Evolutionary conservation across 2,329 filamentous ascomycete species (phyloP), one percentile per base, ranked within the genome.

Genomic region (Epichloe gansuensis): DNA sequence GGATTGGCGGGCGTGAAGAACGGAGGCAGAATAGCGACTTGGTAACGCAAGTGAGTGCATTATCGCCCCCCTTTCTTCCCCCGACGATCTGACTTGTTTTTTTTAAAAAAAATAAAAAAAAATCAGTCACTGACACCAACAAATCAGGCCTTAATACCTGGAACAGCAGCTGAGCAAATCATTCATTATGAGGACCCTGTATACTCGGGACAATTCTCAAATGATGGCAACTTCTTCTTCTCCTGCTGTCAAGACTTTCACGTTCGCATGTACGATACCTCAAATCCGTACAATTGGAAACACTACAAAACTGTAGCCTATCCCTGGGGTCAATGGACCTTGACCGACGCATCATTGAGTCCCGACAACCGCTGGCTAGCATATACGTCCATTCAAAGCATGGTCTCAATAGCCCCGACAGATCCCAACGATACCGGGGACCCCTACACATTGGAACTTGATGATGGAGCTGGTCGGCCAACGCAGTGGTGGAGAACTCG

Each of bases 191-290:
- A 90, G 51, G 78, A 84, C 5, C 82, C 88, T 41, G 90, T 93
- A 50, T 97, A 97, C 63, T 95, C 89, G 3, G 93, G 93, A 1
- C 91, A 97, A 64, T 98, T 97, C 65, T 95, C 89, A 0, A 87
- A 94, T 57, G 93, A 98, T 60, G 93, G 93, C 27, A 95, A 95
- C 67, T 97, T 97, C 72, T 97, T 96, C 72, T 97, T 91, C 64
- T 84, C 85, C 5, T 93, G 87, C 62, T 86, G 85, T 9, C 89
- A 96, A 67, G 90, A 97, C 67, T 95, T 95, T 71, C 85, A 82
- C 59, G 89, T 98, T 9, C 85, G 90, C 50, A 90, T 98, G 87
- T 98, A 97, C 68, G 91, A 97, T 66, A 97, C 93, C 0, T 90
- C 87, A 2, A 95, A 96, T 60, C 89, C 91, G 0, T 95, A 93